A percentile compares a stretch with the other conserved stretches of the same genome.
phyloP scores from a whole-genome alignment of 1,284 basidiomycete genomes.

The Phlebopus sp. region DNA sequence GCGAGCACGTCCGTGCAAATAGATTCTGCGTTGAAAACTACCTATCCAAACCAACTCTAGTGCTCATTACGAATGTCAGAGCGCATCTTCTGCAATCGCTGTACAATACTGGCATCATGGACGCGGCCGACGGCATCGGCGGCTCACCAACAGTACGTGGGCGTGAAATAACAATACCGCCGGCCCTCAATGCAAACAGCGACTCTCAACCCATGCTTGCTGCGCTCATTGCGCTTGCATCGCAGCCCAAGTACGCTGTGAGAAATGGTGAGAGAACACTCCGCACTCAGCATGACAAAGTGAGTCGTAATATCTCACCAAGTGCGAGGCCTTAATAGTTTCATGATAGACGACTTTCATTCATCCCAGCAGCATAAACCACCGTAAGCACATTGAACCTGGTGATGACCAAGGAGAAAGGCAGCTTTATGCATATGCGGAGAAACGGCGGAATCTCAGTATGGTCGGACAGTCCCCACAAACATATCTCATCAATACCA shows the following conservation, averaged over 20 bases:
- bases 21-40: conserved; percentile 87
- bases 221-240: conserved; percentile 83
- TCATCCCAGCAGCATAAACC: conserved; percentile 87
- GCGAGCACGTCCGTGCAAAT: conserved; percentile 65
- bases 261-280: conserved; percentile 71
- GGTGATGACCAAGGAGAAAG: conserved; percentile 56
- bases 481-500: conserved; percentile 79
- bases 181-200: conserved; percentile 72
- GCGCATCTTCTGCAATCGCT: conserved; percentile 77
- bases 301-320: conserved; percentile 35
- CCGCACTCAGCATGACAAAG: conserved; percentile 86
- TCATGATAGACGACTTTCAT: conserved; percentile 61
- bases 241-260: conserved; percentile 93
- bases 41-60: conserved; percentile 79
- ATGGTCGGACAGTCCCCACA: conserved; percentile 48
- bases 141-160: conserved; percentile 22
- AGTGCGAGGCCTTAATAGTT: conserved; percentile 10
- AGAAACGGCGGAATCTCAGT: conserved; percentile 81
- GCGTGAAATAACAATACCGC: conserved; percentile 50
- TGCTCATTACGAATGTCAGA: conserved; percentile 85
- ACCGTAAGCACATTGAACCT: conserved; percentile 57
- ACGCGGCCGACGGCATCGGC: conserved; percentile 61
- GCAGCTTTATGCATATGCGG: conserved; percentile 82
- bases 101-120: conserved; percentile 79
- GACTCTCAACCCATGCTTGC: conserved; percentile 80